Evolutionary conservation across 1,284 basidiomycete genomes (phyloP).

Genomic region (Garcileccinum viscosum): DNA sequence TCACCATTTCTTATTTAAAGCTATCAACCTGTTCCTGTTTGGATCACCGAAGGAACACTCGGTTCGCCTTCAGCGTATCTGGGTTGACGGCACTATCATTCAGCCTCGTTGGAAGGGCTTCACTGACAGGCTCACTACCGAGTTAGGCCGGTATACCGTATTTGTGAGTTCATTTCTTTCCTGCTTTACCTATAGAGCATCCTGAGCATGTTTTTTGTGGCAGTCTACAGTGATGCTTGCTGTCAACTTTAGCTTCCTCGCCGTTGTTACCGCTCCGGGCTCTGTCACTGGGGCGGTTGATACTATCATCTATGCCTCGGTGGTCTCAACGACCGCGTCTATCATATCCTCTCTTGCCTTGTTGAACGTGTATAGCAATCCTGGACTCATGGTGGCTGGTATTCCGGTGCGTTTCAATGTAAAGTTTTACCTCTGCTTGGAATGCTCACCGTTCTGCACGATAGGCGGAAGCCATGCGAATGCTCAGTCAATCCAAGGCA

Average conservation of each 20-base stretch:
- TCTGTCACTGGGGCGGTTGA: not conserved
- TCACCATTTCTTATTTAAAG: not conserved
- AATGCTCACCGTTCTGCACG: not conserved
- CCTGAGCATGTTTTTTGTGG: not conserved
- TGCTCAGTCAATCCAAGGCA: conserved; percentile 5
- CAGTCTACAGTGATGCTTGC: conserved; percentile 33
- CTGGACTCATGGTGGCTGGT: conserved; percentile 7
- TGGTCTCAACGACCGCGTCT: conserved; percentile 21
- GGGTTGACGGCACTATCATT: conserved; percentile 31
- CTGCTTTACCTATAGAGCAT: not conserved
- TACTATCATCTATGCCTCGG: conserved; percentile 21
- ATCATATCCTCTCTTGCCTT: conserved; percentile 23
- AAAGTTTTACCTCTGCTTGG: not conserved
- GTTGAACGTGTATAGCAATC: conserved; percentile 27
- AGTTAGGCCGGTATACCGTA: conserved; percentile 59
- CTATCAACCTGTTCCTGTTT: conserved; percentile 21
- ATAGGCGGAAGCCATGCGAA: conserved; percentile 17
- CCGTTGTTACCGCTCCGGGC: conserved; percentile 2
- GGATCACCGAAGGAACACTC: conserved; percentile 18
- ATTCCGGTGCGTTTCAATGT: conserved; percentile 15
- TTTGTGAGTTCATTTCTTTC: conserved; percentile 44
- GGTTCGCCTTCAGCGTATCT: conserved; percentile 24
- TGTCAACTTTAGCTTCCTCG: conserved; percentile 27
- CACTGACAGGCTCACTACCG: conserved; percentile 48
- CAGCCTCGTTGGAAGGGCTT: conserved; percentile 39